These are phyloP conservation scores for Cetraspora pellucida DNA, from an alignment of 192 early-diverging fungal species.

Conservation along the genomic window DNA sequence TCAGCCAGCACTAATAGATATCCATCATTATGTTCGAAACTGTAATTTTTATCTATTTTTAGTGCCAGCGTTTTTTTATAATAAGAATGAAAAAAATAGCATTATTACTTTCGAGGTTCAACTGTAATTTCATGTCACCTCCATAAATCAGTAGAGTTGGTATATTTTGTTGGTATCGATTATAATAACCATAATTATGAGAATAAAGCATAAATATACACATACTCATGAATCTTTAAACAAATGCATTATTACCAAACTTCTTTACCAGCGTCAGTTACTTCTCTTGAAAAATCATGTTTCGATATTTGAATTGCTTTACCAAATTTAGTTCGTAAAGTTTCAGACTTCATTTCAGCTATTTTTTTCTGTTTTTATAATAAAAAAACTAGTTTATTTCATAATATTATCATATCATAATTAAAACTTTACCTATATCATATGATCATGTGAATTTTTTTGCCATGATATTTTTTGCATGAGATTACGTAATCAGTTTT, in stretches of 20 bases:
- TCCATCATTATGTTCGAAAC: too few species aligned
- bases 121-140: too few species aligned
- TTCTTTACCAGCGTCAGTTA: slow-evolving; percentile 88
- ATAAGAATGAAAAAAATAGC: not conserved
- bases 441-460: too few species aligned
- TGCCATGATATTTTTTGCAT: too few species aligned
- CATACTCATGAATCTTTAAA: slow-evolving; percentile 60
- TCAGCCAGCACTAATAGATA: too few species aligned
- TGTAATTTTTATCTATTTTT: too few species aligned
- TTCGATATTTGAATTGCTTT: slow-evolving; percentile 85
- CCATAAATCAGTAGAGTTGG: slow-evolving; percentile 93
- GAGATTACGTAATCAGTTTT: too few species aligned
- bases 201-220: not conserved
- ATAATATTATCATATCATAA: slow-evolving; percentile 15
- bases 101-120: slow-evolving; percentile 64
- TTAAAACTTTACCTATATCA: slow-evolving; percentile 56
- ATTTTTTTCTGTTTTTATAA: slow-evolving; percentile 69
- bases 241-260: slow-evolving; percentile 63
- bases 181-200: too few species aligned
- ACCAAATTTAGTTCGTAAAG: slow-evolving; percentile 81
- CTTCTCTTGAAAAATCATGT: slow-evolving; percentile 86
- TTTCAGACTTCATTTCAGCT: slow-evolving; percentile 76
- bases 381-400: not conserved
- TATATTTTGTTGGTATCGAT: slow-evolving; percentile 84
- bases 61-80: too few species aligned